These are phyloP conservation scores for Arxiozyma heterogenica DNA, from an alignment of 1,139 yeast genomes.

Conservation along the genomic window DNA sequence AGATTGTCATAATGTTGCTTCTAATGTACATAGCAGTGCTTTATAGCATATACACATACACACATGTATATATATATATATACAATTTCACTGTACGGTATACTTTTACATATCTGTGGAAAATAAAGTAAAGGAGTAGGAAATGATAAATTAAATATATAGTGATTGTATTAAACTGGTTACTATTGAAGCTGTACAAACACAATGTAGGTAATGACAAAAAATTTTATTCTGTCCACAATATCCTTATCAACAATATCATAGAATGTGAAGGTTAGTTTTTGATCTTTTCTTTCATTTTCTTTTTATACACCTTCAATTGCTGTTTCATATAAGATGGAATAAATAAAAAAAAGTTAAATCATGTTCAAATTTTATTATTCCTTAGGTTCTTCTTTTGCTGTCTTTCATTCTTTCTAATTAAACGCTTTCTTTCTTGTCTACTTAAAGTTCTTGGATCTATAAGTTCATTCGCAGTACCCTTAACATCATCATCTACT, in stretches of 20 bases:
- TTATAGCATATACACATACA: not conserved
- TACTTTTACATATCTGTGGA: not conserved
- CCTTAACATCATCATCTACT: constrained; percentile 64
- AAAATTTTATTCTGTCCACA: not conserved
- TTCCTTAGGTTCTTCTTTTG: constrained; percentile 70
- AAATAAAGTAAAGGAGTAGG: not conserved
- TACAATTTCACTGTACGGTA: not conserved
- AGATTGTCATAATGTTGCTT: too few species aligned
- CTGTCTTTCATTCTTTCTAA: constrained; percentile 79
- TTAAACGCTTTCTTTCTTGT: constrained; percentile 73
- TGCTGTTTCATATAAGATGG: not conserved
- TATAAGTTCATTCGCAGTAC: constrained; percentile 59
- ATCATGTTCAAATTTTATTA: constrained; percentile 5
- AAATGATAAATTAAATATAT: not conserved
- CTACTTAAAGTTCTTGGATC: constrained; percentile 81
- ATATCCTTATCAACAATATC: too few species aligned
- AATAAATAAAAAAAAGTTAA: not conserved
- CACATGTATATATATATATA: too few species aligned
- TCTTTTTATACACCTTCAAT: not conserved
- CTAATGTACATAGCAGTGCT: not conserved
- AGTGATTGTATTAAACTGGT: not conserved
- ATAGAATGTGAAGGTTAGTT: too few species aligned
- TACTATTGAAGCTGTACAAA: not conserved
- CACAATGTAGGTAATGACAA: not conserved
- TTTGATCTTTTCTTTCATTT: too few species aligned